Evolutionary conservation across 1,139 yeast genomes (phyloP), one percentile per base, ranked within the genome.

Genomic region (Wickerhamomyces sp.): DNA sequence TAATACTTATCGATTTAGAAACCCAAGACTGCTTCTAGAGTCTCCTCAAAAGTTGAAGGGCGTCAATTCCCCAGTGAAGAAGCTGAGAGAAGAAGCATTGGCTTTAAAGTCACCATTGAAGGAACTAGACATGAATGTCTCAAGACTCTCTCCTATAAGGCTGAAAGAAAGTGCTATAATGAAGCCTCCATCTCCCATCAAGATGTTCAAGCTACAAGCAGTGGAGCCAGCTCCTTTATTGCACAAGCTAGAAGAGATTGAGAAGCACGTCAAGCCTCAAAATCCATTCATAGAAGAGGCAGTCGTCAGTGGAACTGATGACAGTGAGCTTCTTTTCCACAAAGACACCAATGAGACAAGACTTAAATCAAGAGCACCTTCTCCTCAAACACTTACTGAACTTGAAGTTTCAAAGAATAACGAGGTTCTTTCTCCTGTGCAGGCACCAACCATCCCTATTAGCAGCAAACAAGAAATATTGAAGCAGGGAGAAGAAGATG

Each of bases 11-110:
- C 18, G 13, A 9, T 29, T 7, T 42, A 65, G 58, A 37, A 65
- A 55, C 55, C 62, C 62, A 33, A 52, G 55, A 14, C 39, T 57
- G 29, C 42, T 58, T 3, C 47, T 57, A 14, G 58, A 66, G 43
- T 66, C 69, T 4, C 70, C 71, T 6, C 55, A 56, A 3, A 57
- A 63, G 37, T 52, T 65, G 33, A 53, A 57, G 41, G 65, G 64
- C 2, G 50, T 50, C 2, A 41, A 58, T 26, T 65, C 70, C 0
- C 71, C 71, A 3, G 55, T 64, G 34, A 65, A 61, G 46, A 51
- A 46, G 43, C 36, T 57, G 14, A 46, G 59, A 39, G 49, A 52
- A 1, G 40, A 50, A 10, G 59, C 53, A 1, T 31, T 55, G 11
- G 39, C 27, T 0, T 15, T 49, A 35, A 49, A 51, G 36, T 53